Evolutionary conservation across 1,284 basidiomycete genomes (phyloP).

Genomic region (Schizophyllum commune): DNA sequence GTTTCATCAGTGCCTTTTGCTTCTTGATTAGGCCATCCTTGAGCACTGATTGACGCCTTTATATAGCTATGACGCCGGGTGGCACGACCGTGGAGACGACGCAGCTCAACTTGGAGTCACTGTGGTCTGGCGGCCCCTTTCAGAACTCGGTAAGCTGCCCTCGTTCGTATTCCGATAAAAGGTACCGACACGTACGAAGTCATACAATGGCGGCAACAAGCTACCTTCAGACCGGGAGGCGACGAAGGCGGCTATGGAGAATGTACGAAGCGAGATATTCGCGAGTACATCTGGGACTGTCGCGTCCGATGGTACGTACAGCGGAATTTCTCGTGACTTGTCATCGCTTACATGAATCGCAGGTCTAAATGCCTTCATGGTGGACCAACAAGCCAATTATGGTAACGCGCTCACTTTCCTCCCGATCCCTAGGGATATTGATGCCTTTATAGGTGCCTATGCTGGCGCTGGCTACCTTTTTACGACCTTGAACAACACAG

Average conservation of each 20-base stretch:
- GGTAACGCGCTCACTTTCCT: background rate
- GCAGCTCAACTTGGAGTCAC: conserved; percentile 65
- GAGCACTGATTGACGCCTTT: conserved; percentile 3
- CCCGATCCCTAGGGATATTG: background rate
- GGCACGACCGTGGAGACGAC: conserved; percentile 50
- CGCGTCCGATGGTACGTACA: background rate
- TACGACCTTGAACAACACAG: conserved; percentile 32
- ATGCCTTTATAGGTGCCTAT: conserved; percentile 48
- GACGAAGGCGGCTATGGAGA: conserved; percentile 43
- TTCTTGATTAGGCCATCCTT: too few relatives aligned
- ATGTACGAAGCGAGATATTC: conserved; percentile 51
- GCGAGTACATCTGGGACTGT: background rate
- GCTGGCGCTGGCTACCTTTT: conserved; percentile 57
- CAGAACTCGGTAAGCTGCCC: conserved; percentile 44
- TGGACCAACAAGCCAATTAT: background rate
- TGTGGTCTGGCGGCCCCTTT: conserved; percentile 73
- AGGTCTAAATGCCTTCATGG: background rate
- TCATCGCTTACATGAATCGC: background rate
- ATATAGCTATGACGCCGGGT: conserved; percentile 58
- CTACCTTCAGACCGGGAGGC: conserved; percentile 33
- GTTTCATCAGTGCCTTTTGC: background rate
- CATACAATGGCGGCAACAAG: conserved; percentile 68
- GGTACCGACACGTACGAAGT: too few relatives aligned
- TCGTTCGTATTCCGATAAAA: too few relatives aligned
- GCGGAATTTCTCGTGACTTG: too few relatives aligned